Conservation (phyloP, 1,284 basidiomycete species). For the Cryptococcus sp. region DNA sequence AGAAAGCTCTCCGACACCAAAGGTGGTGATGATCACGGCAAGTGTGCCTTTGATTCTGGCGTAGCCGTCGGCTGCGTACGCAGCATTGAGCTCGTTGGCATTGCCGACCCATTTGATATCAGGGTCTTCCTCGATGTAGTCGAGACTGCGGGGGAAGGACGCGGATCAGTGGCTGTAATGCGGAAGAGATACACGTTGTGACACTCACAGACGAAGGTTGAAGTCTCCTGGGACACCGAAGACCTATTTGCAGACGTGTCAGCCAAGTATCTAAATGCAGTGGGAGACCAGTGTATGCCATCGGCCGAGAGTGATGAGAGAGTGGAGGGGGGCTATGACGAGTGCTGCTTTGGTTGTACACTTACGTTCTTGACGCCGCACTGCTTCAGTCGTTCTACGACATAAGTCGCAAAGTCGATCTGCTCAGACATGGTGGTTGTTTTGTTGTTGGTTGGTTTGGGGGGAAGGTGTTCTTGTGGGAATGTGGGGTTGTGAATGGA, state of each 20-base stretch:
- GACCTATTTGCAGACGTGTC: constrained; percentile 51
- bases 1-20: constrained; percentile 86
- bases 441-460: no score
- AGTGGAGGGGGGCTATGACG: constrained; percentile 17
- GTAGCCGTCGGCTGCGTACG: constrained; percentile 94
- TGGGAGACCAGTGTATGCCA: background rate
- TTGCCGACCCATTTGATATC: constrained; percentile 86
- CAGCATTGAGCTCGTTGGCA: constrained; percentile 82
- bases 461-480: no score
- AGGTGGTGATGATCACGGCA: constrained; percentile 72
- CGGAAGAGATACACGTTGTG: background rate
- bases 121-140: constrained; percentile 80
- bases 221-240: constrained; percentile 93
- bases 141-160: constrained; percentile 48
- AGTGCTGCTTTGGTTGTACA: background rate
- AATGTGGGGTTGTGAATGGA: no score
- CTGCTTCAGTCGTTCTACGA: constrained; percentile 63
- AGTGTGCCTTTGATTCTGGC: constrained; percentile 77
- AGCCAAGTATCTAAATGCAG: background rate
- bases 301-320: background rate
- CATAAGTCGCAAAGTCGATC: constrained; percentile 68
- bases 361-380: constrained; percentile 53
- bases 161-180: background rate
- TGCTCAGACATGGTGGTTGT: constrained; percentile 15
- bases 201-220: constrained; percentile 56